phyloP scores from a whole-genome alignment of 2,329 filamentous ascomycete species.

The Juglanconis oblonga region DNA sequence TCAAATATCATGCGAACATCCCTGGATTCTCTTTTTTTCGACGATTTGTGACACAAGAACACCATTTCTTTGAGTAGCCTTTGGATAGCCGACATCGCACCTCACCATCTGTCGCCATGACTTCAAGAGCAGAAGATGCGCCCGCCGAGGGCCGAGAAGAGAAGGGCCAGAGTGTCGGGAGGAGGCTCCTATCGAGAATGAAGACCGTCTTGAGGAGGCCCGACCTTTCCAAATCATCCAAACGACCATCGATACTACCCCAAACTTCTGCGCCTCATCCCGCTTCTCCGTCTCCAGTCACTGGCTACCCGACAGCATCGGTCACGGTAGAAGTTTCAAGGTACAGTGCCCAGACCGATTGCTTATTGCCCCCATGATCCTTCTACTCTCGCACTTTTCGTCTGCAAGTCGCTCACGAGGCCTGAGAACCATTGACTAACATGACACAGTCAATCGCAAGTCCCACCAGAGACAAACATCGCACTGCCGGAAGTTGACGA shows the following conservation, averaged over 20 bases:
- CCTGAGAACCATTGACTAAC: background rate
- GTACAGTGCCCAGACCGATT: background rate
- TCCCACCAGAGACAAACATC: conserved; percentile 13
- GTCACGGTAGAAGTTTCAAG: background rate
- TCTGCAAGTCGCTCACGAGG: background rate
- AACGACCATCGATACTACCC: conserved; percentile 22
- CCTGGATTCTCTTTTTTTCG: background rate
- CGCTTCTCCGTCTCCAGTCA: background rate
- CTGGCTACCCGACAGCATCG: background rate
- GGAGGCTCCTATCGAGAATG: conserved; percentile 42
- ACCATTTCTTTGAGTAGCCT: background rate
- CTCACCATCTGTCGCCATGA: conserved; percentile 32
- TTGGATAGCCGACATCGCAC: background rate
- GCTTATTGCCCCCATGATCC: background rate
- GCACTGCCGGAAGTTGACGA: conserved; percentile 19
- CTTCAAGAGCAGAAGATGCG: conserved; percentile 38
- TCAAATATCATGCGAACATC: background rate
- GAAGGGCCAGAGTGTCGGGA: conserved; percentile 47
- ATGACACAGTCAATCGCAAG: background rate
- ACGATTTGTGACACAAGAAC: background rate
- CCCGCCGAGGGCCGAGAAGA: conserved; percentile 34
- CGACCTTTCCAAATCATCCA: conserved; percentile 30
- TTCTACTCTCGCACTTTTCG: background rate
- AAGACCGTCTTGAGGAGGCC: conserved; percentile 49
- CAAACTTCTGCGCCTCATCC: background rate